These are phyloP conservation scores for Fonsecaea erecta DNA, from an alignment of 2,329 filamentous ascomycete species.

Conservation along the genomic window DNA sequence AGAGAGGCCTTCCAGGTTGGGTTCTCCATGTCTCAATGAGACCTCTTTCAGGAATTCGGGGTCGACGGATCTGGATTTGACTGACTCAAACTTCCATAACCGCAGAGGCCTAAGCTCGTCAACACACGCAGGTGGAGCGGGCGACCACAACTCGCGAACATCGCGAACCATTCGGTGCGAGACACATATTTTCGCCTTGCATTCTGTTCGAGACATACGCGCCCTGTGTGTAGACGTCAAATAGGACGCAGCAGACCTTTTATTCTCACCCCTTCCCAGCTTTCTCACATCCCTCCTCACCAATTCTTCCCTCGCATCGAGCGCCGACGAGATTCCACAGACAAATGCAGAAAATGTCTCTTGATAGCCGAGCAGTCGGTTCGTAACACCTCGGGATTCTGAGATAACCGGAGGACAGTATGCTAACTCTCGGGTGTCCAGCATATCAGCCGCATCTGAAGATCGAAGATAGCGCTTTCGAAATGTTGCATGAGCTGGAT, in stretches of 20 bases:
- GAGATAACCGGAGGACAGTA: background rate
- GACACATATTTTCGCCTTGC: conserved; percentile 35
- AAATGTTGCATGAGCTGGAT: conserved; percentile 24
- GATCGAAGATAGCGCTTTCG: conserved; percentile 25
- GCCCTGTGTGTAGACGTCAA: conserved; percentile 19
- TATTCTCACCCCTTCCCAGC: conserved; percentile 10
- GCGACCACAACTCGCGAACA: conserved; percentile 17
- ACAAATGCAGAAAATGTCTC: conserved; percentile 2
- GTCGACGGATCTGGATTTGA: conserved; percentile 18
- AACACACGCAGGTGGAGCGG: conserved; percentile 19
- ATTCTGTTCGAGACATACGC: conserved; percentile 34
- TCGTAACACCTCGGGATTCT: background rate
- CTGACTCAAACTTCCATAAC: conserved; percentile 24
- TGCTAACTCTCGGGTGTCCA: conserved; percentile 8
- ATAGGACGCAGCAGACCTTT: conserved; percentile 8
- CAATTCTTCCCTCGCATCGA: background rate
- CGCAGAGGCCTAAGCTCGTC: conserved; percentile 18
- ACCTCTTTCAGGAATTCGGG: conserved; percentile 31
- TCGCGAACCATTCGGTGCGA: conserved; percentile 25
- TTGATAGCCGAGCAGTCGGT: conserved; percentile 1
- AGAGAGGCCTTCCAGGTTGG: conserved; percentile 21
- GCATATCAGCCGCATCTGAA: conserved; percentile 15
- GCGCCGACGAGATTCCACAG: background rate
- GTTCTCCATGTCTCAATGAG: conserved; percentile 26
- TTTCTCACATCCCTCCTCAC: conserved; percentile 8